These are phyloP conservation scores for Leccinum arenicola DNA, from an alignment of 768 basidiomycete genomes.

Conservation along the genomic window DNA sequence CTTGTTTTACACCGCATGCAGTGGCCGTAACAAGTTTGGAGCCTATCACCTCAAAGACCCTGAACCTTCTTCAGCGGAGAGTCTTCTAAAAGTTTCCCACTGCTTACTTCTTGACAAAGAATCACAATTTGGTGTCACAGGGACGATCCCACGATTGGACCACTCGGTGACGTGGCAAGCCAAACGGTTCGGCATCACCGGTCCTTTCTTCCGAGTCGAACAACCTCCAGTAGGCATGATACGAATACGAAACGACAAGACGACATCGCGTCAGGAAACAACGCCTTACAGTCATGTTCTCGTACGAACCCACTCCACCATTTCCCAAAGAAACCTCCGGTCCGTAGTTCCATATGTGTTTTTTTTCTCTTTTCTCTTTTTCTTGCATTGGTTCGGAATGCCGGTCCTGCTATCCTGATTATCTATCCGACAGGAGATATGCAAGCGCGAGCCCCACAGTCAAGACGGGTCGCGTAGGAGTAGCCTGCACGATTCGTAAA, in stretches of 20 bases:
- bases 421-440: not conserved
- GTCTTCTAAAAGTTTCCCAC: not conserved
- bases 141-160: not conserved
- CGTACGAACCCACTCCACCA: not conserved
- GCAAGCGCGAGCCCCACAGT: slow-evolving; percentile 8
- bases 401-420: slow-evolving; percentile 8
- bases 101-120: not conserved
- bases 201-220: slow-evolving; percentile 1
- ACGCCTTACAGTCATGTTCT: not conserved
- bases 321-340: not conserved
- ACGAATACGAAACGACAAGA: not conserved
- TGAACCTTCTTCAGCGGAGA: not conserved
- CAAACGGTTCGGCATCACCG: not conserved
- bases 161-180: slow-evolving; percentile 14
- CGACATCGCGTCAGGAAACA: not conserved
- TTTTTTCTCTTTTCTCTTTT: not conserved
- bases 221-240: not conserved
- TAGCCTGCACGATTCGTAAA: not conserved
- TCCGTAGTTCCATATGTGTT: not conserved
- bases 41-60: not conserved
- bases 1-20: not conserved
- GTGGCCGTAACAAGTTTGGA: not conserved
- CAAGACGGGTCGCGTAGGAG: not conserved
- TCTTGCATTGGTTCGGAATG: not conserved
- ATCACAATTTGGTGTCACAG: not conserved